These are phyloP conservation scores for Diaporthe capsici DNA, from an alignment of 2,329 filamentous ascomycete genomes.

Conservation along the genomic window DNA sequence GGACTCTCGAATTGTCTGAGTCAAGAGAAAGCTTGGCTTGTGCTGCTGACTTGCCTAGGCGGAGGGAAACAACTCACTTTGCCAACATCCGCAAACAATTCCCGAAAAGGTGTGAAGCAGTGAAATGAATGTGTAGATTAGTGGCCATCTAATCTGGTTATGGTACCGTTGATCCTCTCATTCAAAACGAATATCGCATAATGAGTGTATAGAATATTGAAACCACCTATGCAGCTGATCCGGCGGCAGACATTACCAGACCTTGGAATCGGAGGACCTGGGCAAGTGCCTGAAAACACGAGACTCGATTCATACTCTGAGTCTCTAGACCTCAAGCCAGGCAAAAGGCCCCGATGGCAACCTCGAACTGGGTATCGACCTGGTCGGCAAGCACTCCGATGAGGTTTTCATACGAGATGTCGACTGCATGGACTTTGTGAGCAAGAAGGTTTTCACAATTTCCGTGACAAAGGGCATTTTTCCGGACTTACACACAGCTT, in stretches of 20 bases:
- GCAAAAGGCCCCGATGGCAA: neutral
- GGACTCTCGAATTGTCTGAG: neutral
- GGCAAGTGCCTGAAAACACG: too few species aligned
- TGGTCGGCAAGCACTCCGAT: slow-evolving; percentile 9
- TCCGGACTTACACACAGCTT: slow-evolving; percentile 16
- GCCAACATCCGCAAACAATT: too few species aligned
- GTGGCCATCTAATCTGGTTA: slow-evolving; percentile 9
- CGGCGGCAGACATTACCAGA: too few species aligned
- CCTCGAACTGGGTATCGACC: slow-evolving; percentile 15
- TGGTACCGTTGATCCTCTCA: neutral
- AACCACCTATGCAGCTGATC: neutral
- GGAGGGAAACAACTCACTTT: neutral
- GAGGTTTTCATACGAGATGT: slow-evolving; percentile 2
- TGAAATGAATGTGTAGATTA: slow-evolving; percentile 12
- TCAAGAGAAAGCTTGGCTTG: neutral
- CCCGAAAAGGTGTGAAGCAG: neutral
- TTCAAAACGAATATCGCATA: neutral
- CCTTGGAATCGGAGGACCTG: neutral
- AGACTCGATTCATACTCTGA: neutral
- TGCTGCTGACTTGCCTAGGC: neutral
- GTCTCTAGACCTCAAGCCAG: neutral
- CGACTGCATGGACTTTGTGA: too few species aligned
- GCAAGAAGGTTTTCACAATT: too few species aligned
- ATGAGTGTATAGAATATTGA: neutral
- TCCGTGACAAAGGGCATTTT: too few species aligned